phyloP scores from a whole-genome alignment of 1,284 basidiomycete species.

The Puccinia brachypodii region DNA sequence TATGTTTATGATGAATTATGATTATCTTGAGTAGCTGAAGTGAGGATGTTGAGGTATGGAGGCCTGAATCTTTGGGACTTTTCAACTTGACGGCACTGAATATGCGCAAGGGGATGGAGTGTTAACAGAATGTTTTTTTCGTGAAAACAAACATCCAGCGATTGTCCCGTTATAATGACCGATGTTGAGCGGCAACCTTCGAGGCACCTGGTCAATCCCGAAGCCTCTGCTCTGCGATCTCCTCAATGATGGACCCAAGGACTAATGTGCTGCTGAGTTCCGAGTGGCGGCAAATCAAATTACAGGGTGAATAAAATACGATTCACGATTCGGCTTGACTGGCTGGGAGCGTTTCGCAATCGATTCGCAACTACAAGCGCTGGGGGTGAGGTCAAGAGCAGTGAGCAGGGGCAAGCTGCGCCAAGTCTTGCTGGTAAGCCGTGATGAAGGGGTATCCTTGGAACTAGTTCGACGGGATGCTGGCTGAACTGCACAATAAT shows the following conservation, averaged over 20 bases:
- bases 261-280: not conserved
- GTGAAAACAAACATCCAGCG: not conserved
- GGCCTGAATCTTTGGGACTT: not conserved
- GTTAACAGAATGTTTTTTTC: conserved; percentile 10
- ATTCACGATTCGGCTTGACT: conserved; percentile 1
- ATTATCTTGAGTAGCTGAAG: not conserved
- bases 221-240: not conserved
- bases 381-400: not conserved
- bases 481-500: not conserved
- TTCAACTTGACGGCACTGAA: not conserved
- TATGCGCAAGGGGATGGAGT: not conserved
- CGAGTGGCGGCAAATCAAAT: conserved; percentile 17
- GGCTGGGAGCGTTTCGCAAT: not conserved
- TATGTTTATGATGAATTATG: not conserved
- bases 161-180: conserved; percentile 1
- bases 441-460: not conserved
- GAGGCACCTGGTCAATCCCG: not conserved
- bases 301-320: conserved; percentile 1
- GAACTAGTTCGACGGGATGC: not conserved
- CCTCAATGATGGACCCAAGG: not conserved
- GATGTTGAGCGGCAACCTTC: conserved; percentile 12
- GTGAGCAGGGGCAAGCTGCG: not conserved
- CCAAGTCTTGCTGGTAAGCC: not conserved
- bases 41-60: not conserved
- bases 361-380: not conserved